Evolutionary conservation across 257 asterid genomes (phyloP).

Genomic region (Mentha longifolia): DNA sequence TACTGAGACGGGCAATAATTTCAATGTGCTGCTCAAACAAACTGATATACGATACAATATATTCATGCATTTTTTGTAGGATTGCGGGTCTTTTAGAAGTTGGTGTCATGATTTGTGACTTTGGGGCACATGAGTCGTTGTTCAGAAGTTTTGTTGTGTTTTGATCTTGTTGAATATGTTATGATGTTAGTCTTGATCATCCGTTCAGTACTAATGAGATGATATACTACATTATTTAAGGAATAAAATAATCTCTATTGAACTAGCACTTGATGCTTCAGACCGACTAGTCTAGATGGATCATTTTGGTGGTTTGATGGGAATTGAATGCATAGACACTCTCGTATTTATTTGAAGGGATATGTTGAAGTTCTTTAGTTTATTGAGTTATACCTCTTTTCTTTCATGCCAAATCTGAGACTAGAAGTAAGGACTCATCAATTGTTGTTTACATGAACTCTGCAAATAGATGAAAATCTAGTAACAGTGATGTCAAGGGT

Average conservation of each 20-base stretch:
- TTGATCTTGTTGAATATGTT: conserved; percentile 15
- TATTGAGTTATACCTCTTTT: background rate
- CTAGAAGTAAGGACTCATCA: background rate
- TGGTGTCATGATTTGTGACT: background rate
- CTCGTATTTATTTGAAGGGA: background rate
- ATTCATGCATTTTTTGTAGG: conserved; percentile 16
- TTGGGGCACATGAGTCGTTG: background rate
- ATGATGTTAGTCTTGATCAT: conserved; percentile 17
- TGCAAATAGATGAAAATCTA: background rate
- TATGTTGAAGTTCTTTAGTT: conserved; percentile 1
- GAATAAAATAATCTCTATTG: background rate
- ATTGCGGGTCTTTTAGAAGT: background rate
- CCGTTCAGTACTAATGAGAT: background rate
- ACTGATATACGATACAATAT: conserved; percentile 21
- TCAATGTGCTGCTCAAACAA: conserved; percentile 28
- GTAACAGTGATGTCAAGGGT: background rate
- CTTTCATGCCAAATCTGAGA: background rate
- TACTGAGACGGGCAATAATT: conserved; percentile 19
- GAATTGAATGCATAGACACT: background rate
- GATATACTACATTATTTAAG: background rate
- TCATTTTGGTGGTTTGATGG: background rate
- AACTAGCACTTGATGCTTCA: background rate
- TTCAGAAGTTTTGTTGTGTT: background rate
- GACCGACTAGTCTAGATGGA: background rate
- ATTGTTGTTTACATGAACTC: background rate